Evolutionary conservation across 257 asterid species (phyloP), one percentile per base, ranked within the genome.

Genomic region (Solanum paucissectum): DNA sequence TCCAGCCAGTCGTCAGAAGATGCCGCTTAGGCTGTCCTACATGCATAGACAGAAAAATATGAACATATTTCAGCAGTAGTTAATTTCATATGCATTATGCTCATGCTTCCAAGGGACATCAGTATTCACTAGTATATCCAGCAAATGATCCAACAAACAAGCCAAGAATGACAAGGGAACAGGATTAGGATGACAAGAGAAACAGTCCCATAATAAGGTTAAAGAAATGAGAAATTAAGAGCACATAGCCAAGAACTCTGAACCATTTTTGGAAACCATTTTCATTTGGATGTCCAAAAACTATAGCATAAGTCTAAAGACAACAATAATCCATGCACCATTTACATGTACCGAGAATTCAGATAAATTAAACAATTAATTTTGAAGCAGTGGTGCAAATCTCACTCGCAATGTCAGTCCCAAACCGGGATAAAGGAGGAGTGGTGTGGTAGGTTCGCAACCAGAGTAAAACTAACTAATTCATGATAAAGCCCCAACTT

Each of bases 11-110:
- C 84, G 94, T 92, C 84, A 92, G 93, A 85, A 92, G 93, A 87
- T 92, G 94, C 87, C 94, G 79, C 91, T 92, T 92, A 52, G 94
- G 94, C 89, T 92, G 94, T 68, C 94, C 94, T 92, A 92, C 89
- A 90, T 58, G 87, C 60, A 16, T 87, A 62, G 49, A 76, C 42
- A 38, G 25, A 37, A 23, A 16, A 75, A 55, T 25, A 73, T n/a
- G 86, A 72, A 76, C 49, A 29, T 5, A 60, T 40, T 38, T 68
- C 87, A 62, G 83, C 64, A 69, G 42, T 42, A 82, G 20, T 49
- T 10, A 32, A n/a, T 82, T 46, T 82, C 34, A 52, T 12, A 32
- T 46, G 85, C 40, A 82, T 32, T 52, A 32, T 82, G 16, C 20
- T 29, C 42, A 44, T 29, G 66, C 69, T 49, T 29, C 85, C 29